phyloP scores from a whole-genome alignment of 345 rosid genomes.

The Aquilaria malaccensis region DNA sequence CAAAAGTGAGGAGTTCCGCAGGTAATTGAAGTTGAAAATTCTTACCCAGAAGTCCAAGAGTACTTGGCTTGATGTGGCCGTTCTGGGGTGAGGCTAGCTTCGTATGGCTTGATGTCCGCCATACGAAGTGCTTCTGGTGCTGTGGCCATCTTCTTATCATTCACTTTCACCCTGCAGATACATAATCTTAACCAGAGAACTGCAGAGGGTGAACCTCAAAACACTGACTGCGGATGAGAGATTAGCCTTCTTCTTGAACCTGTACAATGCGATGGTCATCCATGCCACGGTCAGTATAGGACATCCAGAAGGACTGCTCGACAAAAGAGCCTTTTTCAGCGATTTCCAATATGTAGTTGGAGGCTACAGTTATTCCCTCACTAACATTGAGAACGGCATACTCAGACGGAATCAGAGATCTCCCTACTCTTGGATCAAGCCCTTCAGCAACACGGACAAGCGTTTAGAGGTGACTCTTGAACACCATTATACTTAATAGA shows the following conservation, averaged over 20 bases:
- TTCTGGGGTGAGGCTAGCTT: too few relatives aligned
- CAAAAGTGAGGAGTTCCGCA: conserved; percentile 15
- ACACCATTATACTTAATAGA: too few relatives aligned
- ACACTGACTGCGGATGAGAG: conserved; percentile 50
- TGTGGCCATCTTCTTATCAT: neutral
- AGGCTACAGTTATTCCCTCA: conserved; percentile 63
- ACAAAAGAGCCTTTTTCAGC: conserved; percentile 53
- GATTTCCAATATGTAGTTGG: conserved; percentile 79
- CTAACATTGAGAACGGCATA: conserved; percentile 57
- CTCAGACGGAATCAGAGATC: conserved; percentile 53
- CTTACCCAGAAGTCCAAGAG: too few relatives aligned
- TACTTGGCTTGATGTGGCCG: too few relatives aligned
- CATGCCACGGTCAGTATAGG: conserved; percentile 75
- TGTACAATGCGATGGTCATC: conserved; percentile 88
- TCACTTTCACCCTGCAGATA: conserved; percentile 34
- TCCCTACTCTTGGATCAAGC: conserved; percentile 50
- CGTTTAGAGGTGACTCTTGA: conserved; percentile 30
- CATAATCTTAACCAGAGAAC: conserved; percentile 50
- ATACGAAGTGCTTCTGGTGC: too few relatives aligned
- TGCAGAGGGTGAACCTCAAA: conserved; percentile 61
- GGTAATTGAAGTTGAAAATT: neutral
- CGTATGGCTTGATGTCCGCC: too few relatives aligned
- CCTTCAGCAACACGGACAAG: conserved; percentile 41
- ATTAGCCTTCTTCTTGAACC: conserved; percentile 73
- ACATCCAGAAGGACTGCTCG: conserved; percentile 53